Evolutionary conservation across 2,329 filamentous ascomycete species (phyloP).

Genomic region (Cordyceps farinosa): DNA sequence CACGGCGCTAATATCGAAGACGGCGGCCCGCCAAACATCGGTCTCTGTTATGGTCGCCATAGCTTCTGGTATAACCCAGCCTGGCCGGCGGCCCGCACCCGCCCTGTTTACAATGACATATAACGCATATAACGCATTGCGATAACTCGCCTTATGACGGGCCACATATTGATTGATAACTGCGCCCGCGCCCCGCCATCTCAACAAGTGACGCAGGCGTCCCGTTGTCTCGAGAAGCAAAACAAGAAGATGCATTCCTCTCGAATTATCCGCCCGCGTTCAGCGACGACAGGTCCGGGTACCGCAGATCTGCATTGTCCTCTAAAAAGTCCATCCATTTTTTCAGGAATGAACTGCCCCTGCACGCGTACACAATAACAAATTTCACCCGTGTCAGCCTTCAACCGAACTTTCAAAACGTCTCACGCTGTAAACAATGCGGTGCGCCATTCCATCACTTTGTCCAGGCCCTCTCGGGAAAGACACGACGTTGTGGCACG

Average conservation of each 20-base stretch:
- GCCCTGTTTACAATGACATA: neutral
- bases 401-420: conserved; percentile 7
- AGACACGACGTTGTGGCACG: neutral
- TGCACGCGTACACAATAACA: conserved; percentile 34
- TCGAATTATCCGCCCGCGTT: conserved; percentile 1
- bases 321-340: conserved; percentile 90
- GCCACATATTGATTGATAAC: conserved; percentile 4
- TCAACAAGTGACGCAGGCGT: neutral
- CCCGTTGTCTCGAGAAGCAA: neutral
- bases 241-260: neutral
- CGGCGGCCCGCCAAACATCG: neutral
- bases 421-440: conserved; percentile 19
- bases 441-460: neutral
- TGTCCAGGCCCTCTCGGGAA: neutral
- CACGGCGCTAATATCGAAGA: neutral
- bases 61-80: neutral
- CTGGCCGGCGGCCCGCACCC: neutral
- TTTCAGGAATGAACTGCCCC: conserved; percentile 81
- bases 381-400: neutral
- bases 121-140: neutral
- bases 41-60: neutral
- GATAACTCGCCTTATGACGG: neutral
- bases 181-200: neutral
- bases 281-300: conserved; percentile 63
- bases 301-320: conserved; percentile 83